These are phyloP conservation scores for Chaetomium sp. DNA, from an alignment of 2,329 filamentous ascomycete genomes.

Conservation along the genomic window DNA sequence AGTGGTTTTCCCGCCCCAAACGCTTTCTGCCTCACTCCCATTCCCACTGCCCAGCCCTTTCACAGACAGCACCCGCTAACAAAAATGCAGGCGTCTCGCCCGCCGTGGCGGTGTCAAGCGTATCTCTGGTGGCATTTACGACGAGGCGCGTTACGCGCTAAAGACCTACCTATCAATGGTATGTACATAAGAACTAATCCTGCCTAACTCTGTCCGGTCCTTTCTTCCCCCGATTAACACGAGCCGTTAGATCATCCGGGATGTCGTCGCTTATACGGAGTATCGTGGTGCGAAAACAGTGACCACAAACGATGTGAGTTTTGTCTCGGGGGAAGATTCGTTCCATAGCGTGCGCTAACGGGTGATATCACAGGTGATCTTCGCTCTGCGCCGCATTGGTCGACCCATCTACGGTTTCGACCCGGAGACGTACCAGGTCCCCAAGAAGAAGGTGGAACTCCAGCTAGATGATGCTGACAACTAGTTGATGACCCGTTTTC, in stretches of 20 bases:
- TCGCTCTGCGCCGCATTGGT: constrained; percentile 42
- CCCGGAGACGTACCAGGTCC: constrained; percentile 29
- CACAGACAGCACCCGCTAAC: constrained; percentile 2
- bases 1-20: too few species aligned
- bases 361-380: constrained; percentile 42
- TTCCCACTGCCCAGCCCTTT: too few species aligned
- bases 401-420: constrained; percentile 55
- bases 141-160: constrained; percentile 49
- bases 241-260: constrained; percentile 41
- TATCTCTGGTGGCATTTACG: constrained; percentile 59
- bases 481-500: neutral
- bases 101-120: constrained; percentile 72
- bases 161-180: constrained; percentile 44
- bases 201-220: neutral
- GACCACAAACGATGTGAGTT: constrained; percentile 53
- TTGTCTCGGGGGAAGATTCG: neutral
- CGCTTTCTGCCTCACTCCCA: neutral
- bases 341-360: neutral
- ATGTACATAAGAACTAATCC: constrained; percentile 15
- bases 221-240: constrained; percentile 10
- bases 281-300: constrained; percentile 55
- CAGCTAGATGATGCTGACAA: neutral
- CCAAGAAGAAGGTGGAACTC: constrained; percentile 2
- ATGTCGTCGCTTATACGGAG: constrained; percentile 47
- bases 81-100: constrained; percentile 53